These are phyloP conservation scores for Hansenula sp. DNA, from an alignment of 1,139 yeast genomes.

Conservation along the genomic window DNA sequence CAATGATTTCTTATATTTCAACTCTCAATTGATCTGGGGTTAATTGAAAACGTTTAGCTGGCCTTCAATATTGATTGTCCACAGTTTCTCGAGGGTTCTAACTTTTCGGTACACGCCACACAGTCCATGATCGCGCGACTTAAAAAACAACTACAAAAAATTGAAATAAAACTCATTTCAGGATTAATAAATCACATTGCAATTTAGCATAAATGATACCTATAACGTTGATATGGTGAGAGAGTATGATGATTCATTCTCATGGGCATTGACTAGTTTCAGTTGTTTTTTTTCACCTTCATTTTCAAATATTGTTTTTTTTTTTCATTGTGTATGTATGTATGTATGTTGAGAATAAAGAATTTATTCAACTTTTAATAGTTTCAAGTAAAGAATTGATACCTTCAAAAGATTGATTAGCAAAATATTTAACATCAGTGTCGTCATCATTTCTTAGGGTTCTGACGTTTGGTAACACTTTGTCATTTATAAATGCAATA, in stretches of 20 bases:
- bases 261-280: too few species aligned
- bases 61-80: not conserved
- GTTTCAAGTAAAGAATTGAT: constrained; percentile 9
- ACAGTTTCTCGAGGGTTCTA: not conserved
- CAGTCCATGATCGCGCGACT: too few species aligned
- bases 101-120: not conserved
- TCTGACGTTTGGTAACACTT: constrained; percentile 64
- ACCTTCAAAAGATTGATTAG: constrained; percentile 51
- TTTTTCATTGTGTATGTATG: too few species aligned
- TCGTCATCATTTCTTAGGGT: constrained; percentile 70
- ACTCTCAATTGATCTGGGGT: too few species aligned
- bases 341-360: not conserved
- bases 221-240: not conserved
- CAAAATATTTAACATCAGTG: constrained; percentile 86
- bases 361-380: not conserved
- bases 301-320: too few species aligned
- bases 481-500: constrained; percentile 43
- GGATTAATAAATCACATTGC: not conserved
- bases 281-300: too few species aligned
- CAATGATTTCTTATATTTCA: too few species aligned
- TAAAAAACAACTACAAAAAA: too few species aligned
- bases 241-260: not conserved
- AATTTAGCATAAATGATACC: not conserved
- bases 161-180: not conserved
- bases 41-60: not conserved